Evolutionary conservation across 129 eudicot genomes (phyloP), one percentile per base, ranked within the genome.

Genomic region (Centrapalus pauciflorus): DNA sequence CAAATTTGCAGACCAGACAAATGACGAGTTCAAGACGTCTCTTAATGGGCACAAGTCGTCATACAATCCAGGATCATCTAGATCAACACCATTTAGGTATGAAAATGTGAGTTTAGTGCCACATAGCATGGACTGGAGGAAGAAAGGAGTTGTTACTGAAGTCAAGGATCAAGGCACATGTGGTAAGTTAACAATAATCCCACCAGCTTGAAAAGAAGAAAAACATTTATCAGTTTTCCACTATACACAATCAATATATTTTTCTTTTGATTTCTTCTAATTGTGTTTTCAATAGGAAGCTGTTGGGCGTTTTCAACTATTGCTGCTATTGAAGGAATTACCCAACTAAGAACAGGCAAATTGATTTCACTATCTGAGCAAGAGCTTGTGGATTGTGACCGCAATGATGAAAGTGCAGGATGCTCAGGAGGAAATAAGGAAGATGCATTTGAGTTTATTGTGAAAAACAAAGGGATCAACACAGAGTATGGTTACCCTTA

Each of bases 251-350:
- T 45, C 14, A 41, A 5, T 19, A 24, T 12, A 38, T 2, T 0
- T 32, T 50, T 50, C 0, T 27, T 61, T 27, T 48, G 1, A 14
- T 27, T 5, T 26, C 19, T 56, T 46, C 5, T 28, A 29, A 28
- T 33, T 21, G 19, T 30, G 1, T 38, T 40, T 9, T 37, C 11
- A 3, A 67, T n/a, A 79, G 80, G 77, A 72, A 66, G 77, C 17
- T 79, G 88, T 16, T 83, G 88, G 88, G 82, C 85, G 1, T 83
- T 83, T 74, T 69, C 82, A 20, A 77, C 88, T 3, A 55, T 83
- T 7, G 85, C 80, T 37, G 82, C 88, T 0, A 68, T 77, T 23
- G 84, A 83, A 76, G 88, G 88, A 29, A 76, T 79, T 54, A 70
- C 52, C n/a, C 79, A 78, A 48, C 54, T 83, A 0, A 71, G 50